Evolutionary conservation across 2,329 filamentous ascomycete species (phyloP).

Genomic region (Colletotrichum musicola): DNA sequence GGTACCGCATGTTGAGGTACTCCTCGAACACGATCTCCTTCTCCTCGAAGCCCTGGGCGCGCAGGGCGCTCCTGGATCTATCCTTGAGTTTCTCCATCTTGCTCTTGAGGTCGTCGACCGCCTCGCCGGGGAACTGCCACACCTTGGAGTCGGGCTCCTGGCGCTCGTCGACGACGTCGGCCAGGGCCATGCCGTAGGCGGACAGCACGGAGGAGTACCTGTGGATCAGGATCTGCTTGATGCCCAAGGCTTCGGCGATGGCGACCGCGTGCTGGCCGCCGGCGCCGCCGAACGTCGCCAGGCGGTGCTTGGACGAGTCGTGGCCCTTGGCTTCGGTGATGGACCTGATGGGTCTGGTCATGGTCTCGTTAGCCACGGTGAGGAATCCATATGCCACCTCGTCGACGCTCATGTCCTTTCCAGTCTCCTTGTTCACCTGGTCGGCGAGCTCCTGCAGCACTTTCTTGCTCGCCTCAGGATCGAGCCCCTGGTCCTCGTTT

Average conservation of each 20-base stretch:
- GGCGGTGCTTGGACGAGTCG: conserved; percentile 88
- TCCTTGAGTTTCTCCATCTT: conserved; percentile 85
- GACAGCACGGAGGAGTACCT: conserved; percentile 90
- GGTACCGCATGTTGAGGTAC: conserved; percentile 94
- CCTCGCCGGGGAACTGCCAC: conserved; percentile 70
- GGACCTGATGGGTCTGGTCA: conserved; percentile 90
- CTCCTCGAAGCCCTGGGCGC: conserved; percentile 83
- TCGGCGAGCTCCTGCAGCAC: conserved; percentile 82
- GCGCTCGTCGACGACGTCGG: conserved; percentile 91
- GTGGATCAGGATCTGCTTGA: conserved; percentile 87
- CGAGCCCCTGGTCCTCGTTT: conserved; percentile 85
- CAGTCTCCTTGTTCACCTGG: conserved; percentile 82
- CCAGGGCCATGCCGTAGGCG: conserved; percentile 92
- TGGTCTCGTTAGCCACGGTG: conserved; percentile 90
- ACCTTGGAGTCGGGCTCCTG: conserved; percentile 80
- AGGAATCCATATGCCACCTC: conserved; percentile 92
- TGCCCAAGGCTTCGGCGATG: conserved; percentile 86
- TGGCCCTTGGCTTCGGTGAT: conserved; percentile 94
- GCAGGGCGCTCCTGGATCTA: conserved; percentile 76
- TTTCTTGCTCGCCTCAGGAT: conserved; percentile 79
- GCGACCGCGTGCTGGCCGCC: conserved; percentile 94
- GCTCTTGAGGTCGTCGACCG: conserved; percentile 71
- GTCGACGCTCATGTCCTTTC: conserved; percentile 79
- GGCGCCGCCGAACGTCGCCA: conserved; percentile 92
- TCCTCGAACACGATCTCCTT: conserved; percentile 86